These are phyloP conservation scores for Pythium dissotocum DNA, from an alignment of 352 stramenopile genomes.

Conservation along the genomic window DNA sequence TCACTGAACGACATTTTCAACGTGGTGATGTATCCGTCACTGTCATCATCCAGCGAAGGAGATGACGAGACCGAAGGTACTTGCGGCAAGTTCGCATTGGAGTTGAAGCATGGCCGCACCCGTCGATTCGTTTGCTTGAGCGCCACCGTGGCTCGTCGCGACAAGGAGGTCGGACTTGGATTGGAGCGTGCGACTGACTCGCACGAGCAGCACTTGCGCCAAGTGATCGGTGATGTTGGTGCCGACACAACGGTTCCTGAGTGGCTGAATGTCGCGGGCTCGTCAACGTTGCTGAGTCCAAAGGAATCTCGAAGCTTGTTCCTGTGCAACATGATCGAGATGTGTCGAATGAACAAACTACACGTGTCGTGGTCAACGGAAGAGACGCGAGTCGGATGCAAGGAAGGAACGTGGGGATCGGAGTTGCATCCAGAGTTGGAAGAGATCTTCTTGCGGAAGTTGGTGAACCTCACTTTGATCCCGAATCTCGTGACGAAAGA, in stretches of 20 bases:
- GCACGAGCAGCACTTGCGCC: constrained; percentile 71
- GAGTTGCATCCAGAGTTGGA: constrained; percentile 84
- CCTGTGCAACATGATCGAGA: constrained; percentile 86
- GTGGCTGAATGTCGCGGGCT: constrained; percentile 75
- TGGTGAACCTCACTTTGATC: constrained; percentile 77
- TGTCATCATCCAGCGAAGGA: constrained; percentile 62
- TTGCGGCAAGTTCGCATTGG: constrained; percentile 78
- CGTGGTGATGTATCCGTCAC: constrained; percentile 82
- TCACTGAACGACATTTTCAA: constrained; percentile 85
- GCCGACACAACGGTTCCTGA: constrained; percentile 54
- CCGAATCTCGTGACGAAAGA: constrained; percentile 82
- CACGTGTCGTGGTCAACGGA: constrained; percentile 87
- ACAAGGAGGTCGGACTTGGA: constrained; percentile 81
- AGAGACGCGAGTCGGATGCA: constrained; percentile 84
- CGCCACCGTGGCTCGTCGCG: constrained; percentile 56
- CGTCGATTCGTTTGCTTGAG: constrained; percentile 74
- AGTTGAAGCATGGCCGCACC: constrained; percentile 83
- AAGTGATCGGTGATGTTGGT: constrained; percentile 71
- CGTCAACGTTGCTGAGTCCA: constrained; percentile 70
- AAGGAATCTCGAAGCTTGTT: constrained; percentile 82
- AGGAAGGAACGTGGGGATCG: constrained; percentile 82
- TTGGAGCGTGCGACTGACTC: constrained; percentile 46
- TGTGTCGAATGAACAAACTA: constrained; percentile 88
- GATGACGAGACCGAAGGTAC: constrained; percentile 57
- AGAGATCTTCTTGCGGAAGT: constrained; percentile 81